A percentile compares a stretch with the other conserved stretches of the same genome.
Evolutionary conservation across 352 stramenopile genomes (phyloP).

Genomic region (Sclerospora graminicola): DNA sequence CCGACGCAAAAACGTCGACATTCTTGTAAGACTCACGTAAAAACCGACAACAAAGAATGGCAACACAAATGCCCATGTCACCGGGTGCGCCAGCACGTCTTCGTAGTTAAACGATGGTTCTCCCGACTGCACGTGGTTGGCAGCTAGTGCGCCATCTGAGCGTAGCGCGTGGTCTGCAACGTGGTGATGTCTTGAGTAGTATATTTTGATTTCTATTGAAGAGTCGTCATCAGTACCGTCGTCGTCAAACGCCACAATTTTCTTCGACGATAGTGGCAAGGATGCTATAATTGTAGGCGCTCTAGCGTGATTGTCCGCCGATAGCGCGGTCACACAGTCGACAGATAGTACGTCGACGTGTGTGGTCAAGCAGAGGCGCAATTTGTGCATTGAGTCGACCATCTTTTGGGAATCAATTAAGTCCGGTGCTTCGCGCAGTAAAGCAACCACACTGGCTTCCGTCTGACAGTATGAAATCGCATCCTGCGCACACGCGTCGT

Average conservation of each 20-base stretch:
- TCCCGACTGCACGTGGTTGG: constrained; percentile 20
- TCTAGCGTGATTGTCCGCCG: constrained; percentile 10
- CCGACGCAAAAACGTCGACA: constrained; percentile 35
- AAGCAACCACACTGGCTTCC: constrained; percentile 38
- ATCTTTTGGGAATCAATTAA: constrained; percentile 26
- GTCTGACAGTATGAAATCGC: constrained; percentile 27
- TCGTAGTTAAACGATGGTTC: constrained; percentile 10
- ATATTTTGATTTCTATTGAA: constrained; percentile 46
- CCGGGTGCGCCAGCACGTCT: constrained; percentile 16
- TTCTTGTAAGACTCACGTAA: constrained; percentile 34
- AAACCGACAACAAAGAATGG: constrained; percentile 57
- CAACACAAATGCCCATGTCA: constrained; percentile 45
- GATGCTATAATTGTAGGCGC: constrained; percentile 12
- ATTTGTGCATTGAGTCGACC: constrained; percentile 26
- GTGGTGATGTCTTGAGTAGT: constrained; percentile 44
- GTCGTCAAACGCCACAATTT: constrained; percentile 3
- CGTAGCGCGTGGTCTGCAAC: constrained; percentile 22
- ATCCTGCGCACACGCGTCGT: constrained; percentile 30
- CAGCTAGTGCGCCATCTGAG: constrained; percentile 10
- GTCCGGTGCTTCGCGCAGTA: constrained; percentile 28
- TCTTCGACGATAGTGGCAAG: constrained; percentile 3
- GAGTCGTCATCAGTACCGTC: constrained; percentile 30
- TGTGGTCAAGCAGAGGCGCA: constrained; percentile 41
- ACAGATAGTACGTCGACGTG: constrained; percentile 47
- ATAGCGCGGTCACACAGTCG: constrained; percentile 35